Evolutionary conservation across 768 basidiomycete species (phyloP).

Genomic region (Serendipita sp.): DNA sequence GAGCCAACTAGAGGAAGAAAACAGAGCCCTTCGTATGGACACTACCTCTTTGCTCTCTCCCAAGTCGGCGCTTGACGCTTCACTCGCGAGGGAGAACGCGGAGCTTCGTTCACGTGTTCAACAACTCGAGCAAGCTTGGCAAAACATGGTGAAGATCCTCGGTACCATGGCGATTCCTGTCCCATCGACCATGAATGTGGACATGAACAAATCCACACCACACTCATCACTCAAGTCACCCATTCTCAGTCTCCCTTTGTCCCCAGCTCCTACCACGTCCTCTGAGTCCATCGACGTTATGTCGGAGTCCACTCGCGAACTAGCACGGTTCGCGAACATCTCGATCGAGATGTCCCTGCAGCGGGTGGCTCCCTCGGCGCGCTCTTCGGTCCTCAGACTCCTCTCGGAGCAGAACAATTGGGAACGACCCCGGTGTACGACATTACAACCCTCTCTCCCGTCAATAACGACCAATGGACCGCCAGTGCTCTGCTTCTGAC

Average conservation of each 20-base stretch:
- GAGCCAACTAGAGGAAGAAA: conserved; percentile 67
- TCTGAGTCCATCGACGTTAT: background rate
- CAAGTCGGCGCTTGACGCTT: background rate
- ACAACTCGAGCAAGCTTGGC: conserved; percentile 23
- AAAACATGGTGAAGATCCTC: background rate
- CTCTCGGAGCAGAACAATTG: conserved; percentile 2
- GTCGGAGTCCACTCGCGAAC: conserved; percentile 74
- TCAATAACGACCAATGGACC: background rate
- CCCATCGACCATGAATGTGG: background rate
- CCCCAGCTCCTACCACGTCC: conserved; percentile 1
- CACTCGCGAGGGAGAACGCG: background rate
- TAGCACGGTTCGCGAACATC: conserved; percentile 93
- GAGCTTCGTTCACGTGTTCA: conserved; percentile 4
- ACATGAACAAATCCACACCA: background rate
- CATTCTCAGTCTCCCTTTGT: background rate
- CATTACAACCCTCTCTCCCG: background rate
- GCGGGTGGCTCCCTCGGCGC: conserved; percentile 47
- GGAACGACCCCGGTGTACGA: conserved; percentile 3
- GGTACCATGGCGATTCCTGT: background rate
- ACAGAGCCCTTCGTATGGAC: conserved; percentile 25
- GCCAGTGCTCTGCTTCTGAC: background rate
- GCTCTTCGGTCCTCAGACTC: conserved; percentile 1
- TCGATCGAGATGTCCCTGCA: conserved; percentile 55
- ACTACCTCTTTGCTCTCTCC: background rate
- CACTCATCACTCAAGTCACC: background rate